Evolutionary conservation across 1,284 basidiomycete genomes (phyloP).

Genomic region (Austroboletus niveus): DNA sequence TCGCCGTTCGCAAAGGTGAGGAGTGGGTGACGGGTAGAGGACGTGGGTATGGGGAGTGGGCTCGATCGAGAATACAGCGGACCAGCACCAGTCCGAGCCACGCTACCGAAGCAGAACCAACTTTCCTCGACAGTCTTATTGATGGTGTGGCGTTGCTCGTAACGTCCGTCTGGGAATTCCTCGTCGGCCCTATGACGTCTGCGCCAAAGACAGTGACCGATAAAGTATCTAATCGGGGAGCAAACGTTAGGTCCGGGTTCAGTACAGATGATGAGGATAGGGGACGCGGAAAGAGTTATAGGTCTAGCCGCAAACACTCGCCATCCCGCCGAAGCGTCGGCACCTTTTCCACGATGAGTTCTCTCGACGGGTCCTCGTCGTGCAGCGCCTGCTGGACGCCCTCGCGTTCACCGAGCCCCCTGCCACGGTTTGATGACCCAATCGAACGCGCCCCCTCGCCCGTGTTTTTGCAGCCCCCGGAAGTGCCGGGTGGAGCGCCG

Average conservation of each 20-base stretch:
- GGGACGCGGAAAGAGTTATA: neutral
- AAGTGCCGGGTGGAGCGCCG: neutral
- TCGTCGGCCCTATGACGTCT: neutral
- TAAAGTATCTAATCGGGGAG: conserved; percentile 7
- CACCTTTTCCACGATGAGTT: conserved; percentile 50
- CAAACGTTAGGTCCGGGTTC: conserved; percentile 9
- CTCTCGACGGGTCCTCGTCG: conserved; percentile 36
- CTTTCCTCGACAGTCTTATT: conserved; percentile 21
- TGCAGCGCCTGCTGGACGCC: conserved; percentile 35
- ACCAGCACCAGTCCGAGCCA: neutral
- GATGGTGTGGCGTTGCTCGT: conserved; percentile 16
- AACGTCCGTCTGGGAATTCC: conserved; percentile 14
- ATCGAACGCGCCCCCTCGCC: conserved; percentile 26
- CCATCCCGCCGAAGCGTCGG: conserved; percentile 31
- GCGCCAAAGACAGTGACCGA: neutral
- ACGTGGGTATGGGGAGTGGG: conserved; percentile 10
- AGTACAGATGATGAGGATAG: neutral
- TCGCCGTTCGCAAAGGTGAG: conserved; percentile 43
- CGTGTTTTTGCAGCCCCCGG: neutral
- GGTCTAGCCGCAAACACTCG: neutral
- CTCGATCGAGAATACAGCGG: conserved; percentile 14
- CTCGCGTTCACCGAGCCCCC: conserved; percentile 28
- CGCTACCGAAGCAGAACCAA: neutral
- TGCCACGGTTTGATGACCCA: conserved; percentile 18
- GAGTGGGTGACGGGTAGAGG: conserved; percentile 10